Evolutionary conservation across 129 eudicot species (phyloP).

Genomic region (Glebionis coronaria): DNA sequence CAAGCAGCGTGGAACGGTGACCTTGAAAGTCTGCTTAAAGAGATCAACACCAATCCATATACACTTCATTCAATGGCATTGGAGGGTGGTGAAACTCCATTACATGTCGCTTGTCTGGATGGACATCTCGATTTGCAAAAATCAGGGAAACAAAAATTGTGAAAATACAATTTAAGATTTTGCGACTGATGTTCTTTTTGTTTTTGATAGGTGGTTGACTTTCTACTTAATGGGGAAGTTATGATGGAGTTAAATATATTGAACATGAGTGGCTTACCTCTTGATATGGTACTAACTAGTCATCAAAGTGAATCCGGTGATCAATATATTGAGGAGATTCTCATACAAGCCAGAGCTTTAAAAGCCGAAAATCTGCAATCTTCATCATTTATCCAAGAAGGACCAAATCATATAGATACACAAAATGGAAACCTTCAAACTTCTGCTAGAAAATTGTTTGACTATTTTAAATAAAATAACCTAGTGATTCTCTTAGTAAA

Average conservation of each 20-base stretch:
- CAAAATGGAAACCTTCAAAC: neutral
- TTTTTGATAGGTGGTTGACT: conserved; percentile 28
- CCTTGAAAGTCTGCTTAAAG: conserved; percentile 27
- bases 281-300: conserved; percentile 28
- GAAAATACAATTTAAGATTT: no score
- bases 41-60: conserved; percentile 20
- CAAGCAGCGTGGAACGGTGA: conserved; percentile 43
- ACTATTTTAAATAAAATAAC: conserved; percentile 28
- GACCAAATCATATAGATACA: neutral
- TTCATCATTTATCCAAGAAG: conserved; percentile 1
- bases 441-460: neutral
- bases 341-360: conserved; percentile 26
- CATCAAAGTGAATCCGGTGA: conserved; percentile 37
- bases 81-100: conserved; percentile 33
- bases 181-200: neutral
- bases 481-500: conserved; percentile 40
- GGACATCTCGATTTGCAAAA: conserved; percentile 35
- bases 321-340: conserved; percentile 29
- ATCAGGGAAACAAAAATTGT: no score
- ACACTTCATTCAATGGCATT: conserved; percentile 26
- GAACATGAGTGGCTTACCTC: conserved; percentile 33
- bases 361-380: conserved; percentile 21
- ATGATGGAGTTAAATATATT: conserved; percentile 23
- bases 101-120: conserved; percentile 39
- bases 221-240: conserved; percentile 25